Evolutionary conservation across 192 early-diverging fungal species (phyloP).

Genomic region (Dissophora ornata): DNA sequence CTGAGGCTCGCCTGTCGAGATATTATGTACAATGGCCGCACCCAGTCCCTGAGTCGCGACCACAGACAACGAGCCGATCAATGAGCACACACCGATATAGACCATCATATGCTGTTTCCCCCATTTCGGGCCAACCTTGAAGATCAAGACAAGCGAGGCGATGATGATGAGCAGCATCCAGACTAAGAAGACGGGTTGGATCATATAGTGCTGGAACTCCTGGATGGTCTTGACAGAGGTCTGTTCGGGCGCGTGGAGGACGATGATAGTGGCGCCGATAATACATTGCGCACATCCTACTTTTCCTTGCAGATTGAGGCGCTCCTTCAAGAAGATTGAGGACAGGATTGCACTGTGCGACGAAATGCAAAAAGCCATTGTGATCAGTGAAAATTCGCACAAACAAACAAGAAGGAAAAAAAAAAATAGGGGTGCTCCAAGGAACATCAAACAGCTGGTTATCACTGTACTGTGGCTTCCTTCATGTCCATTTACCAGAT

Average conservation of each 20-base stretch:
- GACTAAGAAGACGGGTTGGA: conserved; percentile 78
- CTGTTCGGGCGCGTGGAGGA: conserved; percentile 87
- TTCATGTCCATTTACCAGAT: conserved; percentile 60
- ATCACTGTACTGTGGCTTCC: no score
- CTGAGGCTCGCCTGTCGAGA: conserved; percentile 83
- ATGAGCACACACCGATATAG: conserved; percentile 91
- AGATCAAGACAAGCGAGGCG: conserved; percentile 76
- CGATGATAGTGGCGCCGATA: conserved; percentile 85
- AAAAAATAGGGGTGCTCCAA: not conserved
- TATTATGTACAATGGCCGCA: conserved; percentile 87
- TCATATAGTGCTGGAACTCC: conserved; percentile 76
- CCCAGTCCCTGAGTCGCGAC: conserved; percentile 90
- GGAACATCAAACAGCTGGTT: no score
- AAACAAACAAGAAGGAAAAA: no score
- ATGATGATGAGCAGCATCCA: conserved; percentile 75
- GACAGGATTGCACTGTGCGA: conserved; percentile 77
- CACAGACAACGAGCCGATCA: conserved; percentile 90
- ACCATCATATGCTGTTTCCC: conserved; percentile 87
- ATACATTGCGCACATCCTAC: conserved; percentile 91
- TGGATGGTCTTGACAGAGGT: conserved; percentile 79
- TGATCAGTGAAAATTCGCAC: no score
- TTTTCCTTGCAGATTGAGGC: conserved; percentile 82
- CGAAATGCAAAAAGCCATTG: not conserved
- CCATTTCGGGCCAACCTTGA: conserved; percentile 77
- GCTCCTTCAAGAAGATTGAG: conserved; percentile 87